Conservation (phyloP, 164 flowering plant species). For the Chimonanthus salicifolius region DNA sequence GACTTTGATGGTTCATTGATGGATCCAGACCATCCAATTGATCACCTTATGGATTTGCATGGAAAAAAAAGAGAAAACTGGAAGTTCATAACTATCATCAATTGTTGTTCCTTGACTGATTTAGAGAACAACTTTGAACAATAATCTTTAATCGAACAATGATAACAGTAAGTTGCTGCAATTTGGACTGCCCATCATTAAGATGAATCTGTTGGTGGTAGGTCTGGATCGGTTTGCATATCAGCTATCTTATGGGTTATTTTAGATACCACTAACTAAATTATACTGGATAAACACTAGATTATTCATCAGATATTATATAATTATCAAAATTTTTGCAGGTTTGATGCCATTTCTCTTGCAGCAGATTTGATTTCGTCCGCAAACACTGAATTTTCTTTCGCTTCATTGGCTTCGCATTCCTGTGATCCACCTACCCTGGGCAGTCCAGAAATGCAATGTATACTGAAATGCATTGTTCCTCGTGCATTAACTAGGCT, state of each 20-base stretch:
- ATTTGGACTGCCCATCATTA: too few species aligned
- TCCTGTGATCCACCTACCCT: constrained; percentile 28
- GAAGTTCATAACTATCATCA: too few species aligned
- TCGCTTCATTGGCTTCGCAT: constrained; percentile 30
- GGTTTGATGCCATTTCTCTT: constrained; percentile 68
- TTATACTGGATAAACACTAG: background rate
- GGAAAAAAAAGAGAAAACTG: too few species aligned
- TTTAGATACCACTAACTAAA: background rate
- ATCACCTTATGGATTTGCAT: background rate
- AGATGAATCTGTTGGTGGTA: background rate
- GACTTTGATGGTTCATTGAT: background rate
- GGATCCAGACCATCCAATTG: background rate
- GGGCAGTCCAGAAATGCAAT: constrained; percentile 42
- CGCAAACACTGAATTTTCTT: constrained; percentile 29
- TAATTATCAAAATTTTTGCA: constrained; percentile 44
- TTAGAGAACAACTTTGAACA: background rate
- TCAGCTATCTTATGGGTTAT: background rate
- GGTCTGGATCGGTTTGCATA: background rate
- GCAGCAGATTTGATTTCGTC: constrained; percentile 71
- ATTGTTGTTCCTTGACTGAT: background rate
- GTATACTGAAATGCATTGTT: constrained; percentile 56
- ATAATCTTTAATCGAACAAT: too few species aligned
- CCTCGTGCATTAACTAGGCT: constrained; percentile 66
- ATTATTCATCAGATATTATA: background rate
- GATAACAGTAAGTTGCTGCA: too few species aligned